Conservation (phyloP, 2,329 filamentous ascomycete genomes). For the Phialophora chinensis region DNA sequence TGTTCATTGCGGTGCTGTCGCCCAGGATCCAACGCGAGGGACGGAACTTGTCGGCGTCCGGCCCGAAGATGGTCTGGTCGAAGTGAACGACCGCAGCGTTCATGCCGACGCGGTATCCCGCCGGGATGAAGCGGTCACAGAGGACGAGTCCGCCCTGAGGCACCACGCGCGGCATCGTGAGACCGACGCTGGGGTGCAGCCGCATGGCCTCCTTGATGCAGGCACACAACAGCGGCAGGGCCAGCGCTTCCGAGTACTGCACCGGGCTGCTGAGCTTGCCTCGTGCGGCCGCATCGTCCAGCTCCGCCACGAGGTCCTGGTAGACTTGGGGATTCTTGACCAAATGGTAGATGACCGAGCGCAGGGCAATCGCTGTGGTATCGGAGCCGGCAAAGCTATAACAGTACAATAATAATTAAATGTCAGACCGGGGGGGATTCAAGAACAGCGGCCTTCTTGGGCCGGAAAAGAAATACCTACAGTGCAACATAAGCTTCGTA, state of each 20-base stretch:
- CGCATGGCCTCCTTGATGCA: constrained; percentile 37
- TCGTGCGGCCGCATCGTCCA: constrained; percentile 20
- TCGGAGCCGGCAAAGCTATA: constrained; percentile 30
- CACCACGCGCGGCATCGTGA: constrained; percentile 38
- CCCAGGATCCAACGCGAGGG: constrained; percentile 39
- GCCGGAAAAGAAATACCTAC: constrained; percentile 12
- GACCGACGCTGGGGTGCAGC: constrained; percentile 36
- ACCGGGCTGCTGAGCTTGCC: constrained; percentile 25
- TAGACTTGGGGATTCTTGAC: constrained; percentile 49
- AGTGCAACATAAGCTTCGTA: constrained; percentile 31
- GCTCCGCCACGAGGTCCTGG: constrained; percentile 20
- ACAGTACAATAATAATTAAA: background rate
- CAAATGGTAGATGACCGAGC: constrained; percentile 49
- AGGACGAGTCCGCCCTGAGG: constrained; percentile 32
- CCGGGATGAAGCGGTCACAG: constrained; percentile 30
- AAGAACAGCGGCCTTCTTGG: background rate
- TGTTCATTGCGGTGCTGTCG: constrained; percentile 31
- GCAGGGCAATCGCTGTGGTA: constrained; percentile 32
- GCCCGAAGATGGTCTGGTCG: constrained; percentile 37
- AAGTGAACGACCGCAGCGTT: constrained; percentile 38
- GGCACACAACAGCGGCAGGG: constrained; percentile 33
- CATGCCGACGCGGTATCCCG: constrained; percentile 32
- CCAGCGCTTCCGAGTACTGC: constrained; percentile 28
- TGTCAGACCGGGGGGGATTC: background rate
- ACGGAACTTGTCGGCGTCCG: constrained; percentile 36